Evolutionary conservation across 345 rosid genomes (phyloP), one percentile per base, ranked within the genome.

Genomic region (Alliaria petiolata): DNA sequence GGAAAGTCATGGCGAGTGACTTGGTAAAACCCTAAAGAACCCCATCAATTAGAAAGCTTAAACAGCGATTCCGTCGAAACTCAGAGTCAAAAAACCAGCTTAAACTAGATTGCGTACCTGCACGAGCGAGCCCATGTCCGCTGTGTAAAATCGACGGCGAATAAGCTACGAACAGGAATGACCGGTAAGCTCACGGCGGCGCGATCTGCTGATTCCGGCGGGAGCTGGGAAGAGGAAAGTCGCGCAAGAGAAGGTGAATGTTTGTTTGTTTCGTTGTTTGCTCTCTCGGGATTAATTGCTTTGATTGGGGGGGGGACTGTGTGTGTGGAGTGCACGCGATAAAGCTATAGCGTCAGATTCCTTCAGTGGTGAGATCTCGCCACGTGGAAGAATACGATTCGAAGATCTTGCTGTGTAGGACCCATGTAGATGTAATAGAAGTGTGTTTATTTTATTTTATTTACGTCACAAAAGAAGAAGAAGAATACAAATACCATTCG

Each of bases 1-100:
- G 81, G 52, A 90, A 86, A 33, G 97, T 93, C 96, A 93, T 90
- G 39, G 93, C 97, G 35, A 90, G 86, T 5, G 98, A 93, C 84
- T 93, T 93, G 58, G 89, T 83, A 74, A 90, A 93, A 31, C 96
- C 98, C 96, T 92, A 76, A 22, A n/a, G 16, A 17, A 65, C 20
- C 17, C 53, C 47, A 30, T 26, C 35, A 56, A 36, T 45, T 4
- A 16, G n/a, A 44, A 62, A 69, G 66, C 65, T 40, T 64, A n/a
- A n/a, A n/a, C n/a, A n/a, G n/a, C n/a, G n/a, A n/a, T n/a, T n/a
- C n/a, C n/a, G n/a, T n/a, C n/a, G n/a, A n/a, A n/a, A n/a, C n/a
- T n/a, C n/a, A n/a, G n/a, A n/a, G n/a, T 34, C 15, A 38, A 38
- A 39, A 0, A 66, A 11, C 26, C 4, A 35, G 60, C 7, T 56